phyloP scores from a whole-genome alignment of 2,329 filamentous ascomycete genomes.

The Claviceps sp. region DNA sequence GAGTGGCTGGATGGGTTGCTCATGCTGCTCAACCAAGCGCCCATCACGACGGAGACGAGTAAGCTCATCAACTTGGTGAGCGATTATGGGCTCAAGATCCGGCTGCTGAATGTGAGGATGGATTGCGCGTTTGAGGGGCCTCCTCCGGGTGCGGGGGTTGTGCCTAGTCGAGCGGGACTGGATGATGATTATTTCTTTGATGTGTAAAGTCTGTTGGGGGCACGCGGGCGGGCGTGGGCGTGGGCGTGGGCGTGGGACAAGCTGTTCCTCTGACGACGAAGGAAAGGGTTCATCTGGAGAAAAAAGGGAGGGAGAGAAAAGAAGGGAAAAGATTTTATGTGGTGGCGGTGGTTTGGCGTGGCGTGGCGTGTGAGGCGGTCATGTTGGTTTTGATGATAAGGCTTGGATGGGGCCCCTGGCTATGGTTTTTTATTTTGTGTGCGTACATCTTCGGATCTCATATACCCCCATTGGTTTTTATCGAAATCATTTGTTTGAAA shows the following conservation, averaged over 20 bases:
- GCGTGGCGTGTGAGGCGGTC: too few relatives aligned
- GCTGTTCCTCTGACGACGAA: neutral
- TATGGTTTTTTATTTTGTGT: neutral
- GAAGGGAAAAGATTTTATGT: too few relatives aligned
- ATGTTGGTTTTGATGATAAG: too few relatives aligned
- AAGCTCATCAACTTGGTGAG: slow-evolving; percentile 76
- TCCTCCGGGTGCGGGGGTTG: slow-evolving; percentile 54
- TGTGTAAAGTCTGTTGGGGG: slow-evolving; percentile 27
- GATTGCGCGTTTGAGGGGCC: slow-evolving; percentile 61
- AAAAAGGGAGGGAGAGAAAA: too few relatives aligned
- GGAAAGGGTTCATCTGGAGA: too few relatives aligned
- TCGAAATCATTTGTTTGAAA: neutral
- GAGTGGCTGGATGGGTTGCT: slow-evolving; percentile 95
- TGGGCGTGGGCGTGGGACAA: neutral
- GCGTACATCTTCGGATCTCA: neutral
- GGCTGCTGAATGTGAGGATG: slow-evolving; percentile 79
- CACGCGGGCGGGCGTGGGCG: too few relatives aligned
- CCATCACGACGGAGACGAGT: slow-evolving; percentile 92
- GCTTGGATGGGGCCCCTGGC: too few relatives aligned
- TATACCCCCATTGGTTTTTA: neutral
- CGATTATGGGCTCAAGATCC: slow-evolving; percentile 85
- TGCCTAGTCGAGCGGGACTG: slow-evolving; percentile 72
- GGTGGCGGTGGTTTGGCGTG: too few relatives aligned
- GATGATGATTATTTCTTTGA: slow-evolving; percentile 94
- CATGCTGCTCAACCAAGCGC: slow-evolving; percentile 88